These are phyloP conservation scores for Fomitiporia mediterranea DNA, from an alignment of 1,284 basidiomycete species.

Conservation along the genomic window DNA sequence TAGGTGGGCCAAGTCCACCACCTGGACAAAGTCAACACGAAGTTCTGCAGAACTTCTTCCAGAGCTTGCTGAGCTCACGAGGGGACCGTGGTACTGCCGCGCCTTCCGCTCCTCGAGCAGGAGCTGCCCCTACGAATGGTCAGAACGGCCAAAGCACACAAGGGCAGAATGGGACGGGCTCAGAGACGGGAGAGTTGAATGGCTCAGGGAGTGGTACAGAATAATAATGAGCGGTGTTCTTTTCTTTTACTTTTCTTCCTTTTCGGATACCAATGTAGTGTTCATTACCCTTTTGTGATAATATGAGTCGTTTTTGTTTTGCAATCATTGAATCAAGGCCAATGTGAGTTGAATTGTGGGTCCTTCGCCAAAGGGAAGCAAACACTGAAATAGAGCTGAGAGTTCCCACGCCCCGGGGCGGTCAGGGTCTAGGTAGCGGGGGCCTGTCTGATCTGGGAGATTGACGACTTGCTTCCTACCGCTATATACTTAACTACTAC, in stretches of 20 bases:
- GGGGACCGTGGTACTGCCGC: slow-evolving; percentile 38
- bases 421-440: too few relatives aligned
- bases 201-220: slow-evolving; percentile 18
- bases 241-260: background rate
- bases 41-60: slow-evolving; percentile 83
- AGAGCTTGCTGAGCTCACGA: slow-evolving; percentile 68
- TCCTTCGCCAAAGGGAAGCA: too few relatives aligned
- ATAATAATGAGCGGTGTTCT: too few relatives aligned
- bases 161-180: background rate
- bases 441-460: background rate
- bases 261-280: background rate
- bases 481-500: background rate
- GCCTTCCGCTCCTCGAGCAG: slow-evolving; percentile 1
- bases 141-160: slow-evolving; percentile 8
- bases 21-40: slow-evolving; percentile 71
- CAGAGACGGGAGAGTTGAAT: slow-evolving; percentile 14
- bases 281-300: background rate
- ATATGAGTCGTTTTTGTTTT: background rate
- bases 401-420: slow-evolving; percentile 6
- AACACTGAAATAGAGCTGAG: background rate
- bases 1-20: slow-evolving; percentile 42
- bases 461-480: background rate
- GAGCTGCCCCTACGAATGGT: slow-evolving; percentile 1
- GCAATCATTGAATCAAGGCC: background rate
- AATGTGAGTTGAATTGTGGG: background rate